These are phyloP conservation scores for Apiospora malaysiana DNA, from an alignment of 2,329 filamentous ascomycete species.

Conservation along the genomic window DNA sequence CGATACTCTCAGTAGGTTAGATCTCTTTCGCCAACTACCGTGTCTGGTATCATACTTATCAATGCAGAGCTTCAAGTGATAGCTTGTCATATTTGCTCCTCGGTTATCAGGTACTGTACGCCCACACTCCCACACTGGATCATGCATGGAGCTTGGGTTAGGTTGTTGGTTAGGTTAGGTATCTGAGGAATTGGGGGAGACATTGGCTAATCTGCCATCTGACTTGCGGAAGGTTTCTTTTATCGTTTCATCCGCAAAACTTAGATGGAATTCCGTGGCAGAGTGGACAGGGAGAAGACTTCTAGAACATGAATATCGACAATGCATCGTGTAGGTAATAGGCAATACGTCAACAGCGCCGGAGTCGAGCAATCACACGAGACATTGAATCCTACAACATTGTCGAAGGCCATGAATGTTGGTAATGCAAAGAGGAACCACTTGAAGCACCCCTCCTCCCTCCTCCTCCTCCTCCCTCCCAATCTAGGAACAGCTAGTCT, in stretches of 20 bases:
- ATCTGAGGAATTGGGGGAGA: background rate
- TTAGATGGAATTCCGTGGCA: background rate
- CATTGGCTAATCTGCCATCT: conserved; percentile 11
- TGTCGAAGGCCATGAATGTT: background rate
- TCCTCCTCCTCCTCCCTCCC: background rate
- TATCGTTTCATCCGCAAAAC: conserved; percentile 17
- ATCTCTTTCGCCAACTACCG: background rate
- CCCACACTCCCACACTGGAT: background rate
- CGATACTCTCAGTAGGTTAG: background rate
- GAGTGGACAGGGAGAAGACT: background rate
- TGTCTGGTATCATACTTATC: too few relatives aligned
- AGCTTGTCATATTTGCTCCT: background rate
- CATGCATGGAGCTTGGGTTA: background rate
- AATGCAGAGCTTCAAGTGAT: background rate
- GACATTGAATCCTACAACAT: background rate
- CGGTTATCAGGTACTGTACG: background rate
- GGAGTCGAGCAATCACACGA: background rate
- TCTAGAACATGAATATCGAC: background rate
- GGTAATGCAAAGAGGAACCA: background rate
- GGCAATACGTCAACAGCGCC: background rate
- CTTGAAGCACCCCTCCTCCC: background rate
- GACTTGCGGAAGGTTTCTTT: conserved; percentile 13
- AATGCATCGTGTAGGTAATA: conserved; percentile 11
- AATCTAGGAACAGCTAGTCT: background rate
- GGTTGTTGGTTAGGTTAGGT: too few relatives aligned